Base-by-base conservation (phyloP, 2,329 filamentous ascomycete species). In the Diaporthe caulivora region DNA sequence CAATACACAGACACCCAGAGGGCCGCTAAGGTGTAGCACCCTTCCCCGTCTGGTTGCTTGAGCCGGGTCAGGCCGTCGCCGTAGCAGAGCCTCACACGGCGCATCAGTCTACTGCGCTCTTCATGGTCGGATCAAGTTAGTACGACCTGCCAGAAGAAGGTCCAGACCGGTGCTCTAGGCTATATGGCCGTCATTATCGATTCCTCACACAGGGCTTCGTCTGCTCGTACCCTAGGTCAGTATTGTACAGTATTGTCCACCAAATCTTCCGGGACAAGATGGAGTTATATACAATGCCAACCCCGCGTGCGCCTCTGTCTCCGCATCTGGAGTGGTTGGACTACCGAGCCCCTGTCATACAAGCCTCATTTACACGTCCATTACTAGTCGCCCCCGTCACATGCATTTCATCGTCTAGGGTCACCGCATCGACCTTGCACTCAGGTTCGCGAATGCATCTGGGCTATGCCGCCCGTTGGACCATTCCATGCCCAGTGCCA, bases 391-490 rank as follows among this genome's bases (percentile, higher is more conserved):
- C 68, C 64, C 42, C 42, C 17, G 24, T 47, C 54, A 34, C 68
- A 40, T 60, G 34, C 29, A 26, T 68, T 60, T 60, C 55, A 49
- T 74, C 51, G 77, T 74, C 54, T 29, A 47, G 34, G 34, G 74
- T 83, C 76, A 81, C 72, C 79, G 83, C 77, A 87, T 79, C 78
- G 89, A 87, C 76, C 88, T 85, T 69, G 92, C 90, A 78, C 92
- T 94, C 76, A 95, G 84, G 67, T 92, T 93, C 2, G 93, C 91
- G 86, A 95, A 95, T 18, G 93, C 93, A 82, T 95, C 93, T 4
- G 93, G 93, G 78, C 93, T 95, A 79, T 95, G 93, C 54, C 93
- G 86, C 13, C 93, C 93, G 77, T 92, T 92, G 78, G 86, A 87
- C 89, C 89, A 91, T 58, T 89, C 87, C 85, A 91, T 88, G 72